Percentiles rank a stretch among this genome's conserved stretches.
These are phyloP conservation scores for Eremochloa ophiuroides DNA, from an alignment of 176 grass and related monocot species.

Conservation along the genomic window DNA sequence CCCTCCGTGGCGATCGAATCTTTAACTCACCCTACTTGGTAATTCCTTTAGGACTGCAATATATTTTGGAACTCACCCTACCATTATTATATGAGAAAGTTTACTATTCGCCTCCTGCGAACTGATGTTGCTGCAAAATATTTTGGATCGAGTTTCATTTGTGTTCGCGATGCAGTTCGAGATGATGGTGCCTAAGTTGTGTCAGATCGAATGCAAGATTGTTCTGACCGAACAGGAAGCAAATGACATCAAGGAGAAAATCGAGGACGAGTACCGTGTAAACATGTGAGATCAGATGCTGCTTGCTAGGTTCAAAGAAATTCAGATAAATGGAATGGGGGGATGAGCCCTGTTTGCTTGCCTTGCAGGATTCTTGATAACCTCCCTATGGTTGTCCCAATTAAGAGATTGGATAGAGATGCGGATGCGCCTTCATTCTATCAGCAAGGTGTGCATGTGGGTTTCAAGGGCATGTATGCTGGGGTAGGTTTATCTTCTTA, in stretches of 20 bases:
- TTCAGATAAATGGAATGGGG: not conserved
- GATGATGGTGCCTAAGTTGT: conserved; percentile 76
- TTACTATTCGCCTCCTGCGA: not conserved
- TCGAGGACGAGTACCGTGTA: conserved; percentile 68
- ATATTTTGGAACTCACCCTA: too few species aligned
- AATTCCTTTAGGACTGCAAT: not conserved
- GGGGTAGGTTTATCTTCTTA: conserved; percentile 40
- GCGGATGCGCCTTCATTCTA: conserved; percentile 37
- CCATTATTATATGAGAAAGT: too few species aligned
- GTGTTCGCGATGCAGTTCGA: conserved; percentile 51
- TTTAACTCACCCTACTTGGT: conserved; percentile 72
- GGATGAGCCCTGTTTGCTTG: not conserved
- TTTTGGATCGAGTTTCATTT: not conserved
- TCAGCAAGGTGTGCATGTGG: conserved; percentile 66
- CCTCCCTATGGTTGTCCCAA: conserved; percentile 64
- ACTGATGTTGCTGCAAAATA: not conserved
- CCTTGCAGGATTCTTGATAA: conserved; percentile 78
- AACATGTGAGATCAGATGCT: conserved; percentile 74
- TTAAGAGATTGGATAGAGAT: conserved; percentile 45
- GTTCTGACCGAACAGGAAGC: conserved; percentile 46
- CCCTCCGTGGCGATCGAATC: conserved; percentile 78
- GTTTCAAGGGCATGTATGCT: conserved; percentile 50
- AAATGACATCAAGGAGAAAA: conserved; percentile 68
- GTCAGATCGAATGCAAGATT: conserved; percentile 65
- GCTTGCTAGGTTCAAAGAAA: not conserved